These are phyloP conservation scores for Cercophora newfieldiana DNA, from an alignment of 495 filamentous ascomycete species.

Conservation along the genomic window DNA sequence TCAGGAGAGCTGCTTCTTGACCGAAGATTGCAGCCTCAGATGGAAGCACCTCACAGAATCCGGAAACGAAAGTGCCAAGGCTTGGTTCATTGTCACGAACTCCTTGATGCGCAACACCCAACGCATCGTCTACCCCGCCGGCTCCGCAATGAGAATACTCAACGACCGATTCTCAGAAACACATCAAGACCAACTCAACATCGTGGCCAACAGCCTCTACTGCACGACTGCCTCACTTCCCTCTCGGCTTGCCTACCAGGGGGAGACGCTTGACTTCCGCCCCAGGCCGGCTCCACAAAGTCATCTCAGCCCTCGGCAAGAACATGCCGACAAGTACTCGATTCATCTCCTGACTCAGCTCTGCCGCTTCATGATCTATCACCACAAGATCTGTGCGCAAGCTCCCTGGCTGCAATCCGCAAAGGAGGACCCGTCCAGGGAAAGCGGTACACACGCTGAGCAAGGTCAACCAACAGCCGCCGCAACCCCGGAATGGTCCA, in stretches of 20 bases:
- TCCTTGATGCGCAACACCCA: slow-evolving; percentile 36
- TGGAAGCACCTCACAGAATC: slow-evolving; percentile 35
- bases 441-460: background rate
- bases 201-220: slow-evolving; percentile 27
- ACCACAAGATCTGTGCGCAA: slow-evolving; percentile 28
- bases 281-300: background rate
- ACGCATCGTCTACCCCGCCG: slow-evolving; percentile 20
- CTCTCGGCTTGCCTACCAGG: slow-evolving; percentile 21
- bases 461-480: background rate
- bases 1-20: slow-evolving; percentile 33
- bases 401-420: slow-evolving; percentile 15
- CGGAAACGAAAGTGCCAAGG: slow-evolving; percentile 36
- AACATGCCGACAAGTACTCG: slow-evolving; percentile 27
- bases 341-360: slow-evolving; percentile 37
- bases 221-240: slow-evolving; percentile 29
- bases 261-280: slow-evolving; percentile 29
- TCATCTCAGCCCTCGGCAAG: slow-evolving; percentile 14
- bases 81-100: slow-evolving; percentile 43
- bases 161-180: background rate
- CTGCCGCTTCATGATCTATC: slow-evolving; percentile 36
- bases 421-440: background rate
- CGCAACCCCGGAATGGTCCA: slow-evolving; percentile 17
- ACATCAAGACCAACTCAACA: slow-evolving; percentile 15
- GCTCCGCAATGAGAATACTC: background rate
- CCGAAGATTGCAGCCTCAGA: slow-evolving; percentile 21